Base-by-base conservation (phyloP, 768 basidiomycete species). In the Hericium erinaceus region DNA sequence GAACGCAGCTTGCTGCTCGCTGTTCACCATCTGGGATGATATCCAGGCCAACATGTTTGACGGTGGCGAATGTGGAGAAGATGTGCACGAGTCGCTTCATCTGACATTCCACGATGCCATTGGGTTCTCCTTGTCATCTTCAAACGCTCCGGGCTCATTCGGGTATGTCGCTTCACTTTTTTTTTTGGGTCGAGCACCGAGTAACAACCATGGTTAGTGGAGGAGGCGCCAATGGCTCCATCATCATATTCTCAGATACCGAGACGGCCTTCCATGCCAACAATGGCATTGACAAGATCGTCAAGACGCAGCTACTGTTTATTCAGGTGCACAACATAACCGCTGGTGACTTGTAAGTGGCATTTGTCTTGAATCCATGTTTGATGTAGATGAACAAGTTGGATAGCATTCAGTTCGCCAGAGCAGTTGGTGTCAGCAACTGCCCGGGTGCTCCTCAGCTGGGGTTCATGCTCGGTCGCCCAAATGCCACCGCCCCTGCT, bases 311-410 rank as follows among this genome's bases (percentile, higher is more conserved):
- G 44, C n/a, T 10, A 15, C 44, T 18, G 2, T 70, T 78, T 66
- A 56, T 74, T 22, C 57, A 57, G 11, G 67, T 63, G 44, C 67
- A 75, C 66, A 69, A 72, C 59, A 68, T 77, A 50, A 64, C 71
- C 13, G 58, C 73, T 33, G 79, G 76, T 41, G 80, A 81, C 68
- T 74, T 81, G 77, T 78, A 59, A 57, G 75, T 68, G 18, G 7
- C 28, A 24, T 37, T 37, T n/a, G 10, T 46, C 1, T 46, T 20
- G 44, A 46, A 39, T n/a, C 44, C 20, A n/a, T 38, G 12, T 26
- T 39, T 8, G 4, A 20, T 48, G 16, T 26, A 18, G 18, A 12
- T 33, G 33, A 33, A 33, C 33, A 4, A 33, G 33, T 33, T 8
- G 33, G 33, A 33, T 20, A 71, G 70, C 59, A 71, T 72, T 54